These are phyloP conservation scores for Polyplosphaeria fusca DNA, from an alignment of 495 filamentous ascomycete genomes.

Conservation along the genomic window DNA sequence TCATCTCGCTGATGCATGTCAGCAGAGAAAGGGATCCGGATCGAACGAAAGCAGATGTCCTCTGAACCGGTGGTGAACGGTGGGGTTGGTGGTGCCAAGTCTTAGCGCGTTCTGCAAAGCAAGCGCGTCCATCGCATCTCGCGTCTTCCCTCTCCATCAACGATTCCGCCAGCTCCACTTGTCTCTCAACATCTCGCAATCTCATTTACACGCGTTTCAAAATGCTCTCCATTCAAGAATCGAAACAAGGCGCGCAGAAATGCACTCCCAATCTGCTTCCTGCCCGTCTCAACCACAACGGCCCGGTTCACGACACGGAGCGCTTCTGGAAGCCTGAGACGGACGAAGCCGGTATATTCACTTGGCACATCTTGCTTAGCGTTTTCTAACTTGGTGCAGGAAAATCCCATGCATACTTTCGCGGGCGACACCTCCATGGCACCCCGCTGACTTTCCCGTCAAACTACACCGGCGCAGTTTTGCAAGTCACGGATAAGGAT, in stretches of 20 bases:
- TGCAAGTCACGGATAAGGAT: conserved; percentile 30
- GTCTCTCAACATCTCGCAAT: too few relatives aligned
- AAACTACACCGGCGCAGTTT: conserved; percentile 54
- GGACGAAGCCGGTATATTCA: conserved; percentile 28
- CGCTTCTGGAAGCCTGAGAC: conserved; percentile 68
- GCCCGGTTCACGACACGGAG: conserved; percentile 59
- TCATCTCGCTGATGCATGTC: too few relatives aligned
- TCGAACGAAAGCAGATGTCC: too few relatives aligned
- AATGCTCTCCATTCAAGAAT: conserved; percentile 28
- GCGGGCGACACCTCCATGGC: conserved; percentile 77
- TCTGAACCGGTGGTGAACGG: too few relatives aligned
- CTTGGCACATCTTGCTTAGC: conserved; percentile 29
- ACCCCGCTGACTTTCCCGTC: conserved; percentile 64
- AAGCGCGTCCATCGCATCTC: too few relatives aligned
- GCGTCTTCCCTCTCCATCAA: too few relatives aligned
- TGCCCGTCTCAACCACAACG: conserved; percentile 77
- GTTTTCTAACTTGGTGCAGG: conserved; percentile 32
- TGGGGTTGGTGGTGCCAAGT: too few relatives aligned
- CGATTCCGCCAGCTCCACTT: too few relatives aligned
- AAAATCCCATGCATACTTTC: conserved; percentile 65
- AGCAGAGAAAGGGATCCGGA: too few relatives aligned
- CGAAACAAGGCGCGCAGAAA: conserved; percentile 36
- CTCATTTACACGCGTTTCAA: too few relatives aligned
- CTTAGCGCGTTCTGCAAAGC: too few relatives aligned
- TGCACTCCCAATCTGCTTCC: conserved; percentile 78